Conservation (phyloP, 441 rosid species). For the Daphne laureola region DNA sequence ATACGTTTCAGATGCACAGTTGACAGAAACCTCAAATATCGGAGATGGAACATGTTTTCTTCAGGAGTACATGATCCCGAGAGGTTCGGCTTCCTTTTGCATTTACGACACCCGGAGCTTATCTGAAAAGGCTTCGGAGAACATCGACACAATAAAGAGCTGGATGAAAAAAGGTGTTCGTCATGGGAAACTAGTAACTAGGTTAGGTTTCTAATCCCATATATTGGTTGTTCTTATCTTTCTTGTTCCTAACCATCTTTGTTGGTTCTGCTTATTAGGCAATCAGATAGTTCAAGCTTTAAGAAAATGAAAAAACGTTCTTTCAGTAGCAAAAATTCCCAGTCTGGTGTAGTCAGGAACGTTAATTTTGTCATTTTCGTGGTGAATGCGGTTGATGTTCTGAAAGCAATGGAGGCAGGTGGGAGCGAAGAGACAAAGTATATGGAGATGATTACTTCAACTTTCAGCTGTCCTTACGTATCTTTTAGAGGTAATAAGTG, state of each 20-base stretch:
- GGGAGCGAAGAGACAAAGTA: constrained; percentile 21
- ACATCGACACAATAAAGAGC: constrained; percentile 33
- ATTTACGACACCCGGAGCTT: constrained; percentile 63
- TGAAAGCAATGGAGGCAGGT: constrained; percentile 40
- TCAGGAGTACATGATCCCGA: constrained; percentile 66
- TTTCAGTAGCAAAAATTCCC: too few species aligned
- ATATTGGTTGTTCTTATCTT: constrained; percentile 1
- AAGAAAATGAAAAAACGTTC: constrained; percentile 30
- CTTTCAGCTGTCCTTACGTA: constrained; percentile 49
- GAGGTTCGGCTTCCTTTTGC: constrained; percentile 55
- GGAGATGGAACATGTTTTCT: constrained; percentile 67
- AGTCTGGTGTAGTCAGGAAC: constrained; percentile 26
- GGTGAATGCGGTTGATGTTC: constrained; percentile 45
- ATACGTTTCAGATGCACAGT: too few species aligned
- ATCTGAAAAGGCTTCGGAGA: constrained; percentile 27
- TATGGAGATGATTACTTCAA: constrained; percentile 25
- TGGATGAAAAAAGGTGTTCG: constrained; percentile 65
- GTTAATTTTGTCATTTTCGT: constrained; percentile 68
- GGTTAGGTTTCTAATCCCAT: constrained; percentile 33
- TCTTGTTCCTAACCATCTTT: constrained; percentile 6
- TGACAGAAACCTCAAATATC: constrained; percentile 33
- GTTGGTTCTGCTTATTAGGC: constrained; percentile 31
- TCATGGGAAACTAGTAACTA: constrained; percentile 44
- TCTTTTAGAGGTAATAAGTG: constrained; percentile 57
- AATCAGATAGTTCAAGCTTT: constrained; percentile 41